Conservation (phyloP, 306 rosid genomes). For the Sesbania bispinosa region DNA sequence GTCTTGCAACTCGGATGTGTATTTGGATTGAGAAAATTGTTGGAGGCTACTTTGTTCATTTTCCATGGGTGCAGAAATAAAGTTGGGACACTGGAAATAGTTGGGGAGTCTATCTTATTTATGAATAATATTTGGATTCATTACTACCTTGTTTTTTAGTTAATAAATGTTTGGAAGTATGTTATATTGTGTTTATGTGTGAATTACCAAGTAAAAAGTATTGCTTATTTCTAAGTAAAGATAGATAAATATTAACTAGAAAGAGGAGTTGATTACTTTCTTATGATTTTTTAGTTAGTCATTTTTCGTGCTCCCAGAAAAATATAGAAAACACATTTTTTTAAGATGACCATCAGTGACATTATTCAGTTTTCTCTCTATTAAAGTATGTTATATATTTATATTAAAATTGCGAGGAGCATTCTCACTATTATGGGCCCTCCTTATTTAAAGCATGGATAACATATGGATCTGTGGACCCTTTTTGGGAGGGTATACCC, state of each 20-base stretch:
- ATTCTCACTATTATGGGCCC: not conserved
- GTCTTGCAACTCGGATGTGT: not conserved
- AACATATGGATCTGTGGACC: not conserved
- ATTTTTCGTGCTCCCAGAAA: not conserved
- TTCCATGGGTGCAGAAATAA: not conserved
- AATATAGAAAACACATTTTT: not conserved
- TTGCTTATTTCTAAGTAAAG: not conserved
- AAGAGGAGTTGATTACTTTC: not conserved
- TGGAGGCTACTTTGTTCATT: not conserved
- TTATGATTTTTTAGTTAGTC: not conserved
- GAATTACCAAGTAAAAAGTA: not conserved
- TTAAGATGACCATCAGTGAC: not conserved
- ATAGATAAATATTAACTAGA: not conserved
- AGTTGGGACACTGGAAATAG: not conserved
- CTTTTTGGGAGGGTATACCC: not conserved
- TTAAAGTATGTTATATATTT: not conserved
- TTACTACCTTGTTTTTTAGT: not conserved
- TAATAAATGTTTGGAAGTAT: not conserved
- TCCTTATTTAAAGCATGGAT: not conserved
- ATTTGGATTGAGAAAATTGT: not conserved
- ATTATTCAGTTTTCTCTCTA: not conserved
- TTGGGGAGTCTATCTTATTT: not conserved
- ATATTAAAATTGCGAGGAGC: not conserved
- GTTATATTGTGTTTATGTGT: not conserved
- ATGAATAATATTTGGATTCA: not conserved